Evolutionary conservation across 257 asterid genomes (phyloP).

Genomic region (Solanum verrucosum): DNA sequence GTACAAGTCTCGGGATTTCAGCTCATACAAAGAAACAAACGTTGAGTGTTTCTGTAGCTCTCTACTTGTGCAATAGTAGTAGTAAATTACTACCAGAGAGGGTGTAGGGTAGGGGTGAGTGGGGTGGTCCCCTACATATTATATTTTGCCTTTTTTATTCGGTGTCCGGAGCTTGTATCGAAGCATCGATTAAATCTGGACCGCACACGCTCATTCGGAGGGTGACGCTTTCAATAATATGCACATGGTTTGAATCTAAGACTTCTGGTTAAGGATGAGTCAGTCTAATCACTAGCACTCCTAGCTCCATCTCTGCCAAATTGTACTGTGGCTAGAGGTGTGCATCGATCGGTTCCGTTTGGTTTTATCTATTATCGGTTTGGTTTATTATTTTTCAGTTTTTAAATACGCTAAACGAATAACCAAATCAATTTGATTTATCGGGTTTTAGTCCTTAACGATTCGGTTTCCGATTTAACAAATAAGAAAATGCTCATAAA

Average conservation of each 20-base stretch:
- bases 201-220: too few species aligned
- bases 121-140: background rate
- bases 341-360: background rate
- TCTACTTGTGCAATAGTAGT: constrained; percentile 48
- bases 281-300: background rate
- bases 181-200: too few species aligned
- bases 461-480: too few species aligned
- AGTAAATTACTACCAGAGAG: background rate
- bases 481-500: background rate
- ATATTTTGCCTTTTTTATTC: too few species aligned
- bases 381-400: too few species aligned
- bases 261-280: too few species aligned
- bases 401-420: too few species aligned
- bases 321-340: background rate
- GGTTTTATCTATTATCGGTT: too few species aligned
- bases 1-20: constrained; percentile 48
- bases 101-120: background rate
- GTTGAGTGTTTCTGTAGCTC: constrained; percentile 37
- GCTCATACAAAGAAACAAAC: constrained; percentile 16
- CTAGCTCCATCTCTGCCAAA: too few species aligned
- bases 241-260: background rate
- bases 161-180: background rate
- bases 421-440: too few species aligned
- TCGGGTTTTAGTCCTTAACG: too few species aligned
- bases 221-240: background rate